Conservation (phyloP, 768 basidiomycete genomes). For the Xerocomellus intermedius region DNA sequence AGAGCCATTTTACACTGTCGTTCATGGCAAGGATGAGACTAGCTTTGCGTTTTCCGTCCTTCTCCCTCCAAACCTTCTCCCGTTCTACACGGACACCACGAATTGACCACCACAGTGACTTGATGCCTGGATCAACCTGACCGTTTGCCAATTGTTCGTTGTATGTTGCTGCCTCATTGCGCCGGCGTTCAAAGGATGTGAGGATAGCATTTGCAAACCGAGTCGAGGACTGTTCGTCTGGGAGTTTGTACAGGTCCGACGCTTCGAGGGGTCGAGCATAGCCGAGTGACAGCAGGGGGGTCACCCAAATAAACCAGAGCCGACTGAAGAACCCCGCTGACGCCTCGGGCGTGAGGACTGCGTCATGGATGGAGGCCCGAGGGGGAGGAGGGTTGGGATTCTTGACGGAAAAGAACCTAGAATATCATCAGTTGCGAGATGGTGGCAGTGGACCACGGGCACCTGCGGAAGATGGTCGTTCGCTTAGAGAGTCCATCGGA, state of each 20-base stretch:
- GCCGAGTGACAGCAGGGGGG: conserved; percentile 66
- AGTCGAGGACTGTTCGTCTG: conserved; percentile 56
- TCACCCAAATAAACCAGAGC: conserved; percentile 76
- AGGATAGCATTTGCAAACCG: conserved; percentile 62
- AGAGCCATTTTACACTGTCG: conserved; percentile 74
- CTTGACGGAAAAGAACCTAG: conserved; percentile 16
- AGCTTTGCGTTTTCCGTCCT: conserved; percentile 57
- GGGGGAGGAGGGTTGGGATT: conserved; percentile 38
- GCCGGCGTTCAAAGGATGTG: conserved; percentile 59
- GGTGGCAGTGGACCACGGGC: background rate
- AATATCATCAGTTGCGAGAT: background rate
- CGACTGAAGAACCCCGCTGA: conserved; percentile 57
- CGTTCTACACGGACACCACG: conserved; percentile 45
- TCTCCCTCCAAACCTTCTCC: conserved; percentile 64
- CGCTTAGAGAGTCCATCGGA: background rate
- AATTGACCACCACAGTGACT: conserved; percentile 58
- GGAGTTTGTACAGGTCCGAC: conserved; percentile 77
- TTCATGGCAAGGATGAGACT: conserved; percentile 72
- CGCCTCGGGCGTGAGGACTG: conserved; percentile 61
- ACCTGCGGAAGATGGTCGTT: conserved; percentile 5
- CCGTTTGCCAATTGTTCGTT: conserved; percentile 68
- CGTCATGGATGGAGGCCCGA: conserved; percentile 56
- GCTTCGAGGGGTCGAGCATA: conserved; percentile 80
- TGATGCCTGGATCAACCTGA: conserved; percentile 55
- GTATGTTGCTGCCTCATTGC: conserved; percentile 59